Evolutionary conservation across 2,329 filamentous ascomycete species (phyloP).

Genomic region (Aureobasidium sp.): DNA sequence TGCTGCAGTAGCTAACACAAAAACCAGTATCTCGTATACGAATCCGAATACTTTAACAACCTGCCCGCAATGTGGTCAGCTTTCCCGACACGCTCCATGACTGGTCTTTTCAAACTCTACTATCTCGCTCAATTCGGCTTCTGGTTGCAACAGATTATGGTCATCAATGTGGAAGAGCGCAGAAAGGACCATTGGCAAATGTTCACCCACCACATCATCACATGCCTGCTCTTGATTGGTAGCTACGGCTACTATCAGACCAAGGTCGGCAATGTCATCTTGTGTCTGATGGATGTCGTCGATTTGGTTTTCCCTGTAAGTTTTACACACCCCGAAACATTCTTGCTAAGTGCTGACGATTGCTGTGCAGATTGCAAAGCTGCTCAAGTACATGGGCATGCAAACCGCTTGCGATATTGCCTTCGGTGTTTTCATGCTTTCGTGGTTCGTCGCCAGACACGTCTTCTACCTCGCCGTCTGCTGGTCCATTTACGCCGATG

Average conservation of each 20-base stretch:
- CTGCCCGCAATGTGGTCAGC: conserved; percentile 71
- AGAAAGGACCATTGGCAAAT: conserved; percentile 95
- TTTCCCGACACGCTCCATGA: conserved; percentile 73
- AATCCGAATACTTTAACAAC: conserved; percentile 71
- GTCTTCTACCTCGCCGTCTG: conserved; percentile 69
- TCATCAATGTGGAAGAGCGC: conserved; percentile 89
- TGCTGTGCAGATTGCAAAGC: conserved; percentile 64
- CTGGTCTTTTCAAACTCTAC: conserved; percentile 74
- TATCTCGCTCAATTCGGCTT: conserved; percentile 85
- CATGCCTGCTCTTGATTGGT: conserved; percentile 66
- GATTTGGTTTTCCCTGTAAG: conserved; percentile 80
- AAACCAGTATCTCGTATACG: conserved; percentile 66
- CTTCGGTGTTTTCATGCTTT: conserved; percentile 78
- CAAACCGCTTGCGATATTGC: conserved; percentile 67
- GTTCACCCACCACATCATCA: conserved; percentile 91
- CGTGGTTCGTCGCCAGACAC: conserved; percentile 80
- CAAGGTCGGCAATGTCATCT: conserved; percentile 77
- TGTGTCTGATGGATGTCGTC: conserved; percentile 89
- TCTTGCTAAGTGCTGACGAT: not conserved
- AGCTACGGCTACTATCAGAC: conserved; percentile 85
- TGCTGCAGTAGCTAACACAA: not conserved
- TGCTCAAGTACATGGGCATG: conserved; percentile 81
- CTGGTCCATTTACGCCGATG: conserved; percentile 69
- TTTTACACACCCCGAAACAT: not conserved
- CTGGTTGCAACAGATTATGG: conserved; percentile 88